Percentiles rank a stretch among this genome's conserved stretches.
These are phyloP conservation scores for Capsicum chinense DNA, from an alignment of 257 asterid species.

Conservation along the genomic window DNA sequence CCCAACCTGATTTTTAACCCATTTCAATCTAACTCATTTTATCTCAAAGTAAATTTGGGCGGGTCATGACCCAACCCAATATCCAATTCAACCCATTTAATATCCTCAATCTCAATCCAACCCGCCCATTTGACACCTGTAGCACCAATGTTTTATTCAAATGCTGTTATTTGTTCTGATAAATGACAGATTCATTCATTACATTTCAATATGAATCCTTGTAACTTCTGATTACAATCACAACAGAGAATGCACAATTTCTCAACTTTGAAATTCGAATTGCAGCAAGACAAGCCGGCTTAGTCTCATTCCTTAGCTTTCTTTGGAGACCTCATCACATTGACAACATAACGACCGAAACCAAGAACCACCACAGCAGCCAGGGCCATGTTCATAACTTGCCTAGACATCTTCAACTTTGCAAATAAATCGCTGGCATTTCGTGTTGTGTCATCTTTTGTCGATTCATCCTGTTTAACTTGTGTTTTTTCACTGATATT, in stretches of 20 bases:
- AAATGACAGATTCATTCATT: not conserved
- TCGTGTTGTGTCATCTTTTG: not conserved
- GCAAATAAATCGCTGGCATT: not conserved
- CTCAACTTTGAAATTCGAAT: not conserved
- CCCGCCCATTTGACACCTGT: too few relatives aligned
- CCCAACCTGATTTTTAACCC: too few relatives aligned
- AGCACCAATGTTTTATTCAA: not conserved
- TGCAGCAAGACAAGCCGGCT: not conserved
- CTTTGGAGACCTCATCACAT: constrained; percentile 40
- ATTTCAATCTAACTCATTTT: too few relatives aligned
- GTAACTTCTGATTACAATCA: not conserved
- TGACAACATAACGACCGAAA: constrained; percentile 45
- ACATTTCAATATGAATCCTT: not conserved
- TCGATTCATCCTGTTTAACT: not conserved
- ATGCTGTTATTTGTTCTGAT: not conserved
- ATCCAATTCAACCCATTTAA: too few relatives aligned
- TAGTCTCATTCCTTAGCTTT: constrained; percentile 34
- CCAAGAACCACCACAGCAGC: constrained; percentile 44
- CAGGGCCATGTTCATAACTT: constrained; percentile 41
- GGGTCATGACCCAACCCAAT: too few relatives aligned
- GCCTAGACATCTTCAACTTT: constrained; percentile 51
- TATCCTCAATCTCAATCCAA: too few relatives aligned
- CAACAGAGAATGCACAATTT: not conserved
- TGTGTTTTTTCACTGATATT: constrained; percentile 5
- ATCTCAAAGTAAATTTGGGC: too few relatives aligned